A percentile compares a stretch with the other conserved stretches of the same genome.
Conservation (phyloP, 306 rosid genomes). For the Pterocarpus santalinus region DNA sequence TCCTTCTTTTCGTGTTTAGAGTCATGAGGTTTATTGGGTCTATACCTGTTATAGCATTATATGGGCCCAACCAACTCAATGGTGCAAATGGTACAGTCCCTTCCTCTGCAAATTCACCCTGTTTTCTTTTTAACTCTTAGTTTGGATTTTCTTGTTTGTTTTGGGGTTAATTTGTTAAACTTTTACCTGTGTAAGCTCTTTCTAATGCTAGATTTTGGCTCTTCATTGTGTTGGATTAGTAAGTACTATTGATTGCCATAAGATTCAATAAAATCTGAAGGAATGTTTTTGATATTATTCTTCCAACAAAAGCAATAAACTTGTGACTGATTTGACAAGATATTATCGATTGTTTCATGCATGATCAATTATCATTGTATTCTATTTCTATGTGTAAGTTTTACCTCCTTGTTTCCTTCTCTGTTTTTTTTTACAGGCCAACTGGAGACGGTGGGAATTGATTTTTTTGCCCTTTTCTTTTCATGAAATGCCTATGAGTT, state of each 20-base stretch:
- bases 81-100: slow-evolving; percentile 56
- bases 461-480: background rate
- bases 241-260: slow-evolving; percentile 22
- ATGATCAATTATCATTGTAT: slow-evolving; percentile 22
- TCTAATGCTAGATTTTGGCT: slow-evolving; percentile 34
- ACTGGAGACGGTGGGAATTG: background rate
- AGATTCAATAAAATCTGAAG: slow-evolving; percentile 21
- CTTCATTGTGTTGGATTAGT: slow-evolving; percentile 34
- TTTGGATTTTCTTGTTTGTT: slow-evolving; percentile 13
- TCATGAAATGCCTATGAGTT: slow-evolving; percentile 13
- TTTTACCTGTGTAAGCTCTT: slow-evolving; percentile 8
- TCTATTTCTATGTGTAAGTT: slow-evolving; percentile 11
- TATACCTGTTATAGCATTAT: slow-evolving; percentile 29
- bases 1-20: slow-evolving; percentile 48
- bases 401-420: background rate
- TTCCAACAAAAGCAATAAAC: slow-evolving; percentile 25
- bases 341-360: slow-evolving; percentile 6
- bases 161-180: slow-evolving; percentile 16
- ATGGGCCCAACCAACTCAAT: slow-evolving; percentile 48
- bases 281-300: slow-evolving; percentile 21
- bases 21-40: slow-evolving; percentile 47
- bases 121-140: background rate
- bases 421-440: background rate
- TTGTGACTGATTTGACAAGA: slow-evolving; percentile 27
- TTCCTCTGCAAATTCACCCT: slow-evolving; percentile 29